Conservation (phyloP, 2,329 filamentous ascomycete species). For the Colletotrichum tropicicola region DNA sequence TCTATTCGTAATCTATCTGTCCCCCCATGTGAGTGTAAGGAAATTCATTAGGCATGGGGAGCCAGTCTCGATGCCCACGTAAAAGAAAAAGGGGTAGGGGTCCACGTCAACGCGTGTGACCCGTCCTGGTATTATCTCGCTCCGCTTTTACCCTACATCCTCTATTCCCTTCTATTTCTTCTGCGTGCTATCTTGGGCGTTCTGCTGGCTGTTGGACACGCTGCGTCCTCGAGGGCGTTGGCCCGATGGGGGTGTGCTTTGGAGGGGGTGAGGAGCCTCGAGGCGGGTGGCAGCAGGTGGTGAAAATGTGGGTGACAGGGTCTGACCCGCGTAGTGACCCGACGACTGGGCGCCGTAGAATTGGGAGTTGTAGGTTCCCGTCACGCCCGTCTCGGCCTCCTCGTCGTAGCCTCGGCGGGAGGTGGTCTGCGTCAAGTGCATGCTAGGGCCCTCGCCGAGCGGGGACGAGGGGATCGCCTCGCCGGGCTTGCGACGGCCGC, state of each 20-base stretch:
- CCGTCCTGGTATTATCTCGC: constrained; percentile 18
- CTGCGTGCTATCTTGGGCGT: neutral
- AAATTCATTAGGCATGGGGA: constrained; percentile 27
- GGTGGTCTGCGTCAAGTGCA: constrained; percentile 39
- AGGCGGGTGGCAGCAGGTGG: neutral
- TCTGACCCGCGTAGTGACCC: constrained; percentile 13
- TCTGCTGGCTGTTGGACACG: constrained; percentile 21
- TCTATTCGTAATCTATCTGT: constrained; percentile 30
- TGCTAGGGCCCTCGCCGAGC: constrained; percentile 35
- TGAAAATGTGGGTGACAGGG: constrained; percentile 16
- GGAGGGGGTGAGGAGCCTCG: constrained; percentile 19
- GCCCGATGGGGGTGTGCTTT: constrained; percentile 18
- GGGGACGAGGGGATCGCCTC: constrained; percentile 50
- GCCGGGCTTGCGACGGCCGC: constrained; percentile 59
- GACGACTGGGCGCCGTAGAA: constrained; percentile 40
- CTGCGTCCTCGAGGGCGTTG: constrained; percentile 26
- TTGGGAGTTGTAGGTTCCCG: constrained; percentile 24
- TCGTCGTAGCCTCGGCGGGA: constrained; percentile 51
- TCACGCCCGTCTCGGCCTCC: constrained; percentile 49
- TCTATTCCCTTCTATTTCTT: neutral
- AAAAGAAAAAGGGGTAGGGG: neutral
- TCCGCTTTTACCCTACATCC: neutral
- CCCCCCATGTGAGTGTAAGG: neutral
- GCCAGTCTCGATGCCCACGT: constrained; percentile 28
- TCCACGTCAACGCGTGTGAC: neutral